Percentiles rank a stretch among this genome's conserved stretches.
Conservation (phyloP, 805 yeast genomes). For the Jamesozyma piceae region DNA sequence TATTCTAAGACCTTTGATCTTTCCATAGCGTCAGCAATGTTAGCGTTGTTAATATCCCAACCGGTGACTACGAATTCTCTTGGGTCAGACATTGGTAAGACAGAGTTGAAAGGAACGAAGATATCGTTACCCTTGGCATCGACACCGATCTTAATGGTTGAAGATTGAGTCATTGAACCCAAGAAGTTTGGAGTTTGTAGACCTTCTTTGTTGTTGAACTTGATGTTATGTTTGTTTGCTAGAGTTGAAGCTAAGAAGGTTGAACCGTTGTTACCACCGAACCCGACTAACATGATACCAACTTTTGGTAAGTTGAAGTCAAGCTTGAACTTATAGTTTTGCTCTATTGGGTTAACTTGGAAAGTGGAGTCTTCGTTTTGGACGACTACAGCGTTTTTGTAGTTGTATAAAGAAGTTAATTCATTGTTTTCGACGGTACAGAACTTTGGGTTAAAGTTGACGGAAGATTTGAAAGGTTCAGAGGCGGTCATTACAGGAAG, state of each 20-base stretch:
- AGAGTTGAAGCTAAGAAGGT: conserved; percentile 77
- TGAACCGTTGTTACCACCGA: conserved; percentile 95
- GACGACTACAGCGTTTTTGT: conserved; percentile 35
- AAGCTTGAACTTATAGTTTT: conserved; percentile 76
- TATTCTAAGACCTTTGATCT: conserved; percentile 82
- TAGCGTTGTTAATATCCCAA: conserved; percentile 80
- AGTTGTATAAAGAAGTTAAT: conserved; percentile 6
- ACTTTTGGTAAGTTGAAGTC: conserved; percentile 75
- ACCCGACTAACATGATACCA: conserved; percentile 85
- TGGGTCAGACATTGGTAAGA: conserved; percentile 83
- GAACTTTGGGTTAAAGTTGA: conserved; percentile 5
- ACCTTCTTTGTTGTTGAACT: conserved; percentile 76
- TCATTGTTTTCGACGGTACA: conserved; percentile 4
- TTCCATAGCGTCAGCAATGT: conserved; percentile 68
- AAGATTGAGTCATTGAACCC: conserved; percentile 90
- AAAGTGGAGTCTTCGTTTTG: conserved; percentile 40
- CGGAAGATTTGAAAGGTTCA: neutral
- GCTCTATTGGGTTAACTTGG: conserved; percentile 59
- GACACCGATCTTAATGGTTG: conserved; percentile 83
- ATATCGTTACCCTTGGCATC: conserved; percentile 76
- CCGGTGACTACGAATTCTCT: conserved; percentile 86
- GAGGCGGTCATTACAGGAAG: conserved; percentile 4
- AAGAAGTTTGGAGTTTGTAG: conserved; percentile 64
- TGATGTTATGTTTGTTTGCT: conserved; percentile 72
- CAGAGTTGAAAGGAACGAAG: conserved; percentile 83